phyloP scores from a whole-genome alignment of 108 stramenopile genomes.

The Poteriospumella lacustris region DNA sequence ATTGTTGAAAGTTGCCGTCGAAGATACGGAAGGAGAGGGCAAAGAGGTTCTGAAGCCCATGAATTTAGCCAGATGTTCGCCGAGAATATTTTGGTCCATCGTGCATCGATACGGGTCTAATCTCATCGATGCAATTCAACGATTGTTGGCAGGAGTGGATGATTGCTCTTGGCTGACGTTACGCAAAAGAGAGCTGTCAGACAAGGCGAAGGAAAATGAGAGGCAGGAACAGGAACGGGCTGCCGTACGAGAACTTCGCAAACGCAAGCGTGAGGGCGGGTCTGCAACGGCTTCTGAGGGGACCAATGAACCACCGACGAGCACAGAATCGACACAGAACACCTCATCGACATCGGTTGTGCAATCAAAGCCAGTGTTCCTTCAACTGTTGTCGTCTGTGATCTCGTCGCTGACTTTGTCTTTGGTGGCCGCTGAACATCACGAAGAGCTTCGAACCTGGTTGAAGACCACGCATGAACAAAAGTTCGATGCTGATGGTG shows the following conservation, averaged over 20 bases:
- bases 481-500: no score
- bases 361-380: no score
- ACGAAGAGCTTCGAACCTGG: no score
- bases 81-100: slow-evolving; percentile 2
- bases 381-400: no score
- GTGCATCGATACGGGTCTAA: neutral
- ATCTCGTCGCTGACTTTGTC: no score
- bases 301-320: no score
- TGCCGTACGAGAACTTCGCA: neutral
- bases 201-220: neutral
- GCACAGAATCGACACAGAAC: no score
- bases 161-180: neutral
- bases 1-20: neutral
- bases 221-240: neutral
- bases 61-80: neutral
- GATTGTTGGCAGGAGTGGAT: neutral
- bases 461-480: no score
- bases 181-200: neutral
- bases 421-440: no score
- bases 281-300: no score
- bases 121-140: neutral
- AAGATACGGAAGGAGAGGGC: neutral
- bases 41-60: neutral
- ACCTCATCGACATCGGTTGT: no score
- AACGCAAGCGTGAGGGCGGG: neutral